Base-by-base conservation (phyloP, 345 rosid genomes). In the Eutrema yunnanense region DNA sequence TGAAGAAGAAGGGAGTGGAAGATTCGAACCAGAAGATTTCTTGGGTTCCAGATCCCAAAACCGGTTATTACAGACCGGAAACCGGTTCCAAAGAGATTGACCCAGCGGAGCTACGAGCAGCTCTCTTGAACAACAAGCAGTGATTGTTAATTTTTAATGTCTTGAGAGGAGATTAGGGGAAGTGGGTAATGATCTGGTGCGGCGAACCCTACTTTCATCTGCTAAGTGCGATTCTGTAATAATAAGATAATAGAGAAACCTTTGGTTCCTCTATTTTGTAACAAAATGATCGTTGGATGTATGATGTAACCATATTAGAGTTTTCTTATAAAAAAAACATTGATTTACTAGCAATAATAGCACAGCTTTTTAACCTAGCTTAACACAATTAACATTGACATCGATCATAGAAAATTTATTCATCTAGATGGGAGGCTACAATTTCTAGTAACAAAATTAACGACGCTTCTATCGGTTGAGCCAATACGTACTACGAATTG, bases 41-140 rank as follows among this genome's bases (percentile, higher is more conserved):
- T 6, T 92, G 96, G 96, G 80, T 84, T 42, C 98, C 98, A 0
- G 96, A 92, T 71, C 98, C 96, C 5, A 82, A 85, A 32, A 90
- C 98, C 73, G 95, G 98, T 11, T 84, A 73, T 76, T 92, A 87
- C 89, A 78, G 94, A 67, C 96, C 97, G 2, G 97, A 85, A 63
- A 85, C 82, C 73, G 79, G 81, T 37, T 77, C 85, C 3, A 76
- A 82, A 8, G 96, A 86, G 78, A 70, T 87, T 30, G 95, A 92
- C 74, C 85, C 73, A 11, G 95, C 90, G 8, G 95, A 86, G 70
- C 82, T 92, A 0, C 77, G 96, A 14, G 91, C 87, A 27, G 11
- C 67, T 42, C 84, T 88, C 56, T 76, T 92, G 83, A 90, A 85
- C 90, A 83, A 77, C 61, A 85, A 81, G 72, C 78, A 84, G 64